Percentiles rank a stretch among this genome's conserved stretches.
Conservation (phyloP, 2,329 filamentous ascomycete genomes). For the Colletotrichum cuscutae region DNA sequence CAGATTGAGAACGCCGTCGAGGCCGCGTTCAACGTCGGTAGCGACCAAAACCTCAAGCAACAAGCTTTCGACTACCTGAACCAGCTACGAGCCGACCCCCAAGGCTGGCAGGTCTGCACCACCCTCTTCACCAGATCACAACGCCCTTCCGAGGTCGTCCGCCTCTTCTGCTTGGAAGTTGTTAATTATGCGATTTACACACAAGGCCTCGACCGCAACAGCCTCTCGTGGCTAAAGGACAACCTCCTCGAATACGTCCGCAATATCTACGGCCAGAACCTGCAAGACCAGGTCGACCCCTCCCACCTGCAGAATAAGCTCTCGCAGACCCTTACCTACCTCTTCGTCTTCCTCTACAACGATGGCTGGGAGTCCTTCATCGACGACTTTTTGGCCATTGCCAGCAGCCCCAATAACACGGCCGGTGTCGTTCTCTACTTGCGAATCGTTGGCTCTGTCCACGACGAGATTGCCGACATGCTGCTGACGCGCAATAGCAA, state of each 20-base stretch:
- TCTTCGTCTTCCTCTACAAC: conserved; percentile 89
- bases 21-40: conserved; percentile 86
- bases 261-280: conserved; percentile 74
- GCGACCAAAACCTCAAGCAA: conserved; percentile 78
- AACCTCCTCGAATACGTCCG: conserved; percentile 84
- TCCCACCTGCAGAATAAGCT: conserved; percentile 93
- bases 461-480: conserved; percentile 97
- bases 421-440: conserved; percentile 87
- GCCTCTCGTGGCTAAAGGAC: conserved; percentile 81
- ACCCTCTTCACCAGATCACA: conserved; percentile 84
- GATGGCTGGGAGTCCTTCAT: conserved; percentile 90
- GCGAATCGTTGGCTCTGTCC: conserved; percentile 86
- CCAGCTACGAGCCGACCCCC: conserved; percentile 82
- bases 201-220: conserved; percentile 77
- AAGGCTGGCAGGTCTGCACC: conserved; percentile 91
- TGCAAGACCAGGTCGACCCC: conserved; percentile 72
- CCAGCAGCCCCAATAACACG: conserved; percentile 69
- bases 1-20: conserved; percentile 96
- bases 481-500: conserved; percentile 80
- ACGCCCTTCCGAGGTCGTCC: conserved; percentile 82
- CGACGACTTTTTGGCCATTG: conserved; percentile 86
- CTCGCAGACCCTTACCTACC: conserved; percentile 92
- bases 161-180: conserved; percentile 89
- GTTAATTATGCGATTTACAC: conserved; percentile 91
- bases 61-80: conserved; percentile 86